Evolutionary conservation across 495 filamentous ascomycete genomes (phyloP).

Genomic region (Neurospora intermedia): DNA sequence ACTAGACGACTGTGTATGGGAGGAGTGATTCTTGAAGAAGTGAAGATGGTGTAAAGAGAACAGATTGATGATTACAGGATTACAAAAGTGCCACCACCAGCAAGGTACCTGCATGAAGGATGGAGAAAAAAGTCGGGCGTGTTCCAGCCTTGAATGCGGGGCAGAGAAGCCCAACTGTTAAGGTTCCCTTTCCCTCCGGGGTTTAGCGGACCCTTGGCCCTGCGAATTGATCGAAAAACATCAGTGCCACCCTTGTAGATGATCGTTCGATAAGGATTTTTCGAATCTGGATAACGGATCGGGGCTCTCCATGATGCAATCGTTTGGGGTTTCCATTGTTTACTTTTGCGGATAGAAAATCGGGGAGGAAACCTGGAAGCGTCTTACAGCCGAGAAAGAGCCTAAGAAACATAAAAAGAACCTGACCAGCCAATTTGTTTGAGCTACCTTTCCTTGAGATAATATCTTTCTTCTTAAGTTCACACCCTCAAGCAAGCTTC

Average conservation of each 20-base stretch:
- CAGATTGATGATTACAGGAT: neutral
- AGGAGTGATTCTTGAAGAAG: too few species aligned
- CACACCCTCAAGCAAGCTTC: neutral
- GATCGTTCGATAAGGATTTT: neutral
- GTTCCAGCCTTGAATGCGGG: constrained; percentile 17
- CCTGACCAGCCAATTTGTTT: too few species aligned
- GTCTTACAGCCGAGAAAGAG: neutral
- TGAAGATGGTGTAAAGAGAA: neutral
- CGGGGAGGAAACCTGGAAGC: neutral
- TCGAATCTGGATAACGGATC: neutral
- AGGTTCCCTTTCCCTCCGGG: neutral
- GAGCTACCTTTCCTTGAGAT: neutral
- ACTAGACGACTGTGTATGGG: neutral
- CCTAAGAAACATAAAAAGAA: too few species aligned
- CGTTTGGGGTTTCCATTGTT: neutral
- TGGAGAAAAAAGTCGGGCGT: neutral
- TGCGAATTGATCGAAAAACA: neutral
- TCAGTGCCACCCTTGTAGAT: constrained; percentile 10
- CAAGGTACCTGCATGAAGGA: neutral
- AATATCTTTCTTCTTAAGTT: neutral
- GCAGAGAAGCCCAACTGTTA: neutral
- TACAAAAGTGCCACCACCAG: neutral
- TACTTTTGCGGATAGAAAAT: neutral
- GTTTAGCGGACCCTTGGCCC: neutral
- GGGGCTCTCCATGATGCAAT: constrained; percentile 3